phyloP scores from a whole-genome alignment of 169 alveolate species.

The Plasmodium ovale region DNA sequence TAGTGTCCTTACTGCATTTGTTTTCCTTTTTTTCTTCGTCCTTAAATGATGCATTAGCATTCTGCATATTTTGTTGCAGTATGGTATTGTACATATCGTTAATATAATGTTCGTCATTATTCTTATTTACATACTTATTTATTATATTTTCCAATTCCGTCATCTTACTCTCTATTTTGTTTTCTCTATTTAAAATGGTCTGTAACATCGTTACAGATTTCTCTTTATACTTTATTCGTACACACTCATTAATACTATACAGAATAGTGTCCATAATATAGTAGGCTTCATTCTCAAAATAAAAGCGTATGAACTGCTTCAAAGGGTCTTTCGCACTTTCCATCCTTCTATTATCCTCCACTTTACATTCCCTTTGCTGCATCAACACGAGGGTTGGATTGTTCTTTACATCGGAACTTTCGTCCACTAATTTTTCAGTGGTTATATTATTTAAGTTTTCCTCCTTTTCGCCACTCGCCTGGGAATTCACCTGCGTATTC shows the following conservation, averaged over 20 bases:
- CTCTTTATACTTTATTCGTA: constrained; percentile 34
- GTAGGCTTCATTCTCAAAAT: constrained; percentile 56
- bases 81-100: not conserved
- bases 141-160: constrained; percentile 32
- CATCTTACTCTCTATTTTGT: constrained; percentile 36
- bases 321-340: not conserved
- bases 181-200: constrained; percentile 26
- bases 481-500: too few relatives aligned
- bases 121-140: constrained; percentile 27
- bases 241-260: constrained; percentile 31
- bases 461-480: too few relatives aligned
- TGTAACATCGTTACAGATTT: constrained; percentile 19
- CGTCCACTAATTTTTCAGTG: too few relatives aligned
- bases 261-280: constrained; percentile 40
- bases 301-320: constrained; percentile 21
- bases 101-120: constrained; percentile 22
- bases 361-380: too few relatives aligned
- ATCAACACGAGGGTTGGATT: too few relatives aligned
- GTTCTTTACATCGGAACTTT: too few relatives aligned
- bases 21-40: not conserved
- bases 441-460: too few relatives aligned
- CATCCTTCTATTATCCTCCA: not conserved
- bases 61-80: not conserved
- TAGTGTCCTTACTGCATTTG: not conserved
- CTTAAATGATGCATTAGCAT: not conserved